Percentiles rank a stretch among this genome's conserved stretches.
Conservation (phyloP, 1,139 yeast species). For the Blastobotrys indianensis region DNA sequence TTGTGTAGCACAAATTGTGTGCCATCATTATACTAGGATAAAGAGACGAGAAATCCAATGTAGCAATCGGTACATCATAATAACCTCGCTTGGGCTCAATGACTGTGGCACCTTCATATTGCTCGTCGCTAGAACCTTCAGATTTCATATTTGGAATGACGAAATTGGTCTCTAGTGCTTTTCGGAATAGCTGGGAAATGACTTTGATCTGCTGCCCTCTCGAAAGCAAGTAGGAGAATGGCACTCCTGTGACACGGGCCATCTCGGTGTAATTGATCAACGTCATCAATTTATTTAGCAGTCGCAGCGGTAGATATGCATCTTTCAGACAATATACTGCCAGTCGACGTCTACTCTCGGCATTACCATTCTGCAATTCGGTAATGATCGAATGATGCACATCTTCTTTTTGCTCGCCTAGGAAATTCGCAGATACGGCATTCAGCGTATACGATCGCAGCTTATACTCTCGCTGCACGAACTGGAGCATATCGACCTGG, state of each 20-base stretch:
- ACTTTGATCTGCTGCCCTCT: constrained; percentile 98
- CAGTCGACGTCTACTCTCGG: constrained; percentile 87
- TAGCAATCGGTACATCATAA: constrained; percentile 95
- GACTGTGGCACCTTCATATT: constrained; percentile 98
- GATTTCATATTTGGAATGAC: constrained; percentile 86
- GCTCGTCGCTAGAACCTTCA: constrained; percentile 76
- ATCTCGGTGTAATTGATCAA: constrained; percentile 95
- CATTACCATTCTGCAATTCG: constrained; percentile 84
- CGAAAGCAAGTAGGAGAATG: constrained; percentile 78
- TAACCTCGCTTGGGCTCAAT: constrained; percentile 95
- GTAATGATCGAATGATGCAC: constrained; percentile 96
- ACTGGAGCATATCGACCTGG: constrained; percentile 90
- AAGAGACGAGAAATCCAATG: constrained; percentile 93
- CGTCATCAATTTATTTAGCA: constrained; percentile 91
- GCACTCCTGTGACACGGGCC: constrained; percentile 99
- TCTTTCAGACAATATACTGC: constrained; percentile 98
- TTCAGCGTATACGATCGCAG: constrained; percentile 90
- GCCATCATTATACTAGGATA: constrained; percentile 99
- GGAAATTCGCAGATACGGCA: constrained; percentile 89
- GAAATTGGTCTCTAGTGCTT: constrained; percentile 77
- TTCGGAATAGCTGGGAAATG: constrained; percentile 87
- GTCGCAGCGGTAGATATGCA: constrained; percentile 83
- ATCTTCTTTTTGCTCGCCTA: constrained; percentile 96
- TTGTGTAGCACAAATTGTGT: constrained; percentile 93
- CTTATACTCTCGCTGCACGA: constrained; percentile 90